Evolutionary conservation across 2,329 filamentous ascomycete species (phyloP).

Genomic region (Colletotrichum costaricense): DNA sequence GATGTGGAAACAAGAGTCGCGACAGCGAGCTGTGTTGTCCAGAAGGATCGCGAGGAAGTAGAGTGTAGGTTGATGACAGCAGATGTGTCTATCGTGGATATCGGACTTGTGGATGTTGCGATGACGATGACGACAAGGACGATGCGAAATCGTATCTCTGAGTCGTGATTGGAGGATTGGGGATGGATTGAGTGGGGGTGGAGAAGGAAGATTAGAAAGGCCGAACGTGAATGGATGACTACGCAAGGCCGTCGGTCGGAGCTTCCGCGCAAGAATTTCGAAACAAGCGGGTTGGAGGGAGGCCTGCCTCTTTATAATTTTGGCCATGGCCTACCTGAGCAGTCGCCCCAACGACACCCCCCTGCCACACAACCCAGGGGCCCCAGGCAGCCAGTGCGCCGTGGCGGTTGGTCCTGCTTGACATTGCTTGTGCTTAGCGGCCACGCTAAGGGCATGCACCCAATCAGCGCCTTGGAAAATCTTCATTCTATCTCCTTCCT

Average conservation of each 20-base stretch:
- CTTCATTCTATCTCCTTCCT: conserved; percentile 54
- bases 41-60: neutral
- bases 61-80: neutral
- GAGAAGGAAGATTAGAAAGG: conserved; percentile 51
- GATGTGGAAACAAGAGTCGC: neutral
- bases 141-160: conserved; percentile 20
- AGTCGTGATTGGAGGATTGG: conserved; percentile 37
- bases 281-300: conserved; percentile 64
- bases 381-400: conserved; percentile 43
- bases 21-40: conserved; percentile 1
- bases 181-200: conserved; percentile 42
- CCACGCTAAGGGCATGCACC: conserved; percentile 46
- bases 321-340: conserved; percentile 50
- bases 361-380: conserved; percentile 29
- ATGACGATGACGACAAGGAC: conserved; percentile 11
- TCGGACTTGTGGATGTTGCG: conserved; percentile 7
- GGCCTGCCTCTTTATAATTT: conserved; percentile 68
- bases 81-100: neutral
- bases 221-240: conserved; percentile 57
- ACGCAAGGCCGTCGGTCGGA: conserved; percentile 66
- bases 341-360: conserved; percentile 56
- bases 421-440: conserved; percentile 51
- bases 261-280: conserved; percentile 64
- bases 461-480: conserved; percentile 50
- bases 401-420: conserved; percentile 56